Percentiles rank a stretch among this genome's conserved stretches.
Conservation (phyloP, 495 filamentous ascomycete genomes). For the Jackrogersella minutella region DNA sequence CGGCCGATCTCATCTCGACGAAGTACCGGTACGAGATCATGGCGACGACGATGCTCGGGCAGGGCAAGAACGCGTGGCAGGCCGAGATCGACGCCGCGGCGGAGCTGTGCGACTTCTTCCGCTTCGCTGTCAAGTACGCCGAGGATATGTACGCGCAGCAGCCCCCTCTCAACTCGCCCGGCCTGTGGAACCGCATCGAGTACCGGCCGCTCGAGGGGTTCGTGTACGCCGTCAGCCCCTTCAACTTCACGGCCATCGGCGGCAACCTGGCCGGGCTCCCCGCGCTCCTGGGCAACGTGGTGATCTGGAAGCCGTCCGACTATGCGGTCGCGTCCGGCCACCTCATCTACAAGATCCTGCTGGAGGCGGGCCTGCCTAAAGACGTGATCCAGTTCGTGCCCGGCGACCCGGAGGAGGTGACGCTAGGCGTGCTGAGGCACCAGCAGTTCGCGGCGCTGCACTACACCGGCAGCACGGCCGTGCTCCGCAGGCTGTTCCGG, state of each 20-base stretch:
- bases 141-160: slow-evolving; percentile 88
- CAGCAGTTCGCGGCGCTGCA: slow-evolving; percentile 77
- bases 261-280: slow-evolving; percentile 78
- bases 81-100: slow-evolving; percentile 96
- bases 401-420: slow-evolving; percentile 78
- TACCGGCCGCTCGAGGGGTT: slow-evolving; percentile 88
- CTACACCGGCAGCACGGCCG: slow-evolving; percentile 81
- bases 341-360: slow-evolving; percentile 81
- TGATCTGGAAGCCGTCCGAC: slow-evolving; percentile 89
- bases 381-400: slow-evolving; percentile 86
- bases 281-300: slow-evolving; percentile 84
- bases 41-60: slow-evolving; percentile 91
- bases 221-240: slow-evolving; percentile 84
- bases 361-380: slow-evolving; percentile 83
- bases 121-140: slow-evolving; percentile 88
- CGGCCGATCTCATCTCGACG: slow-evolving; percentile 83
- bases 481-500: slow-evolving; percentile 79
- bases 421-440: slow-evolving; percentile 72
- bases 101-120: slow-evolving; percentile 89
- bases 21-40: slow-evolving; percentile 95
- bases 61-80: slow-evolving; percentile 97
- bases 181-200: slow-evolving; percentile 84
- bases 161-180: slow-evolving; percentile 75
- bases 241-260: slow-evolving; percentile 90
- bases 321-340: slow-evolving; percentile 77